Base-by-base conservation (phyloP, 352 stramenopile species). In the Phytophthora europaea region DNA sequence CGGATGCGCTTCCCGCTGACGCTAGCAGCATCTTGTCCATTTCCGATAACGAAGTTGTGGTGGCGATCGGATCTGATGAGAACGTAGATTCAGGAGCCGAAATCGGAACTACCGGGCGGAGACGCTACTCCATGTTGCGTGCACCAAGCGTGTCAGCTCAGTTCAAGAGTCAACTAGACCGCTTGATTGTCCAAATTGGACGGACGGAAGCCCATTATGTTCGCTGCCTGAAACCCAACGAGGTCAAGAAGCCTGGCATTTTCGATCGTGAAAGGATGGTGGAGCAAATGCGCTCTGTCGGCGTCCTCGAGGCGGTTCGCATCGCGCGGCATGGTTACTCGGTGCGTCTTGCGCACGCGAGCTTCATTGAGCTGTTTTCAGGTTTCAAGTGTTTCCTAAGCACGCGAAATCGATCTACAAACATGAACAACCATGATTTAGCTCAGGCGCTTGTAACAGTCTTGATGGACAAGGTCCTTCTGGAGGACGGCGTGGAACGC, bases 201-300 rank as follows among this genome's bases (percentile, higher is more conserved):
- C 82, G 85, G 54, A 99, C 98, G 0, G 85, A 98, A 69, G 97
- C 98, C 9, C 98, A 99, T 75, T 99, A 99, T 73, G 97, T 99
- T 68, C 96, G 98, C 43, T 99, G 98, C 73, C 82, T 99, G 3
- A 99, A 99, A 81, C 97, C 98, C 45, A 99, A 99, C 72, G 97
- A 99, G 78, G 61, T 91, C 2, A 94, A 94, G 72, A 84, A 82
- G 34, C 58, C 89, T 3, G 75, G 77, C 12, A 70, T 84, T 20
- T 93, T 96, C 31, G 78, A 95, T 70, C 86, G 85, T 33, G 75
- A 85, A 55, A 92, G 97, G 38, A 97, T 99, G 85, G 93, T 99
- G 5, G 94, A 99, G 61, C 98, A 99, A 81, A 92, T 99, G 40
- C 90, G 94, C 18, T 99, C 97, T 28, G 97, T 98, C 52, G 98